Percentiles rank a stretch among this genome's conserved stretches.
Evolutionary conservation across 2,329 filamentous ascomycete genomes (phyloP).

Genomic region (Cladosporium sphaerospermum): DNA sequence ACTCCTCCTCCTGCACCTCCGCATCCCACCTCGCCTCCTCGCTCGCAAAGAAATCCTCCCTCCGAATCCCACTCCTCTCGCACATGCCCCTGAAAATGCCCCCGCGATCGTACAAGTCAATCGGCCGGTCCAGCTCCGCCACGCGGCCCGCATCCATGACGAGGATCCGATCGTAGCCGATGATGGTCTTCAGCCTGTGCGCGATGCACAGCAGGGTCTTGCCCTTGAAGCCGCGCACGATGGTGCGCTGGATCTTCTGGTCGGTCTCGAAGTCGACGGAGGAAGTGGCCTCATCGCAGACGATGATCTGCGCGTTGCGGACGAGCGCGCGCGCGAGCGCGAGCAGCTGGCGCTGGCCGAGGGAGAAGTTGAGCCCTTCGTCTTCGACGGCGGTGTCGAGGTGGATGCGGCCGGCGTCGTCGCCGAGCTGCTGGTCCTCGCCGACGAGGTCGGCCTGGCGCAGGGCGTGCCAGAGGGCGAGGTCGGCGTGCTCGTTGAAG

Average conservation of each 20-base stretch:
- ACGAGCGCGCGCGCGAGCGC: conserved; percentile 87
- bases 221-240: conserved; percentile 75
- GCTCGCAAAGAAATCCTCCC: conserved; percentile 41
- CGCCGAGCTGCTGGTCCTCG: conserved; percentile 40
- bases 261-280: conserved; percentile 95
- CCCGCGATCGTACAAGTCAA: conserved; percentile 63
- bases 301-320: conserved; percentile 80
- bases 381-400: conserved; percentile 85
- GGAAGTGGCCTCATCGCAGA: conserved; percentile 93
- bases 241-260: conserved; percentile 86
- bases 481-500: conserved; percentile 70
- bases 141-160: conserved; percentile 91
- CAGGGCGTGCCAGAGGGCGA: conserved; percentile 71
- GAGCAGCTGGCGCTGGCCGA: conserved; percentile 93
- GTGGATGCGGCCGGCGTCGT: conserved; percentile 58
- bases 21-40: conserved; percentile 20
- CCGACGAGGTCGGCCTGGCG: conserved; percentile 69
- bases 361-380: conserved; percentile 91
- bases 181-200: conserved; percentile 84
- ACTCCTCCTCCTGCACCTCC: background rate
- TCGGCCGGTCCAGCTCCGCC: conserved; percentile 75
- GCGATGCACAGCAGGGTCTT: conserved; percentile 90
- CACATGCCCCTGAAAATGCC: conserved; percentile 90
- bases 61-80: conserved; percentile 70
- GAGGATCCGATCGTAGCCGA: conserved; percentile 87